These are phyloP conservation scores for Sutorius eximius DNA, from an alignment of 1,284 basidiomycete species.

Conservation along the genomic window DNA sequence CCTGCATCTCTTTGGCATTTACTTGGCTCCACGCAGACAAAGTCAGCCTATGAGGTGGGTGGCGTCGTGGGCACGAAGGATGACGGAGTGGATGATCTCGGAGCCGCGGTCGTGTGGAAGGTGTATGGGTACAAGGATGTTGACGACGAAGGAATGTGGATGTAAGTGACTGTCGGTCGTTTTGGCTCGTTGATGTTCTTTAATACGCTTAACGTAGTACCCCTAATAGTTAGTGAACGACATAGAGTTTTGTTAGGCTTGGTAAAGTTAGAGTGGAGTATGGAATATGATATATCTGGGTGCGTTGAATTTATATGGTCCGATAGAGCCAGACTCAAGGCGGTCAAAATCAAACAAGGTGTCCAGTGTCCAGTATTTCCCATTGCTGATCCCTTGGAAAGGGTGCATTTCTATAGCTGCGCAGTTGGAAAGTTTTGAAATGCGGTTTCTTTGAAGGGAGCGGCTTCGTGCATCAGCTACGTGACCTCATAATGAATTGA, in stretches of 20 bases:
- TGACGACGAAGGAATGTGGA: slow-evolving; percentile 30
- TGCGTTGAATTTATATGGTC: background rate
- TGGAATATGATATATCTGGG: background rate
- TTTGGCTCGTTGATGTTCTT: background rate
- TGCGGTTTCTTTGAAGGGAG: no score
- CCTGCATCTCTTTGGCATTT: background rate
- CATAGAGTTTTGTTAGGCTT: no score
- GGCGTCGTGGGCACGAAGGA: slow-evolving; percentile 44
- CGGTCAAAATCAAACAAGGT: background rate
- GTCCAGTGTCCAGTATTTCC: background rate
- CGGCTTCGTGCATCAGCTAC: background rate
- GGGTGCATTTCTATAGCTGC: no score
- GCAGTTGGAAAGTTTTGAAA: background rate
- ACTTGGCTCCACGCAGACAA: slow-evolving; percentile 26
- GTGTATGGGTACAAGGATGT: slow-evolving; percentile 30
- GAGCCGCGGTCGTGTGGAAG: slow-evolving; percentile 44
- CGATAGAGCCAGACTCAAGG: background rate
- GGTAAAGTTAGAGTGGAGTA: no score
- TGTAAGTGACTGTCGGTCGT: background rate
- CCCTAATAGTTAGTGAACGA: no score
- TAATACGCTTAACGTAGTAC: background rate
- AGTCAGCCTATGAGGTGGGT: slow-evolving; percentile 42
- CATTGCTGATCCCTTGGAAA: background rate
- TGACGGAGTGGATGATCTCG: slow-evolving; percentile 49
- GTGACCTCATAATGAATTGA: no score